Evolutionary conservation across 192 early-diverging fungal genomes (phyloP), one percentile per base, ranked within the genome.

Genomic region (Podila epigama): DNA sequence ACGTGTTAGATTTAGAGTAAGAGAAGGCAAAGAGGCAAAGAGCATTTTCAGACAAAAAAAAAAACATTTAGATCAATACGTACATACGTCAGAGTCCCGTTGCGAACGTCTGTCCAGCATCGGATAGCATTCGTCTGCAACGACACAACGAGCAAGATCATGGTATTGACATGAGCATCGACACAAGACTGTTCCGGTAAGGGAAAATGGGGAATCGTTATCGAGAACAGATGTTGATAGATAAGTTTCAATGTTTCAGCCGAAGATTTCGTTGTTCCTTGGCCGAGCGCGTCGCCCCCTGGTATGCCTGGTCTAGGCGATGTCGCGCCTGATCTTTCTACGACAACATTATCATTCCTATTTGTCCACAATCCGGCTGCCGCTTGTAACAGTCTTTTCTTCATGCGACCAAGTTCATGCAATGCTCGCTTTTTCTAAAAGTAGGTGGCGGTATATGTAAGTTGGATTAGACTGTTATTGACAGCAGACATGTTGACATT

Each of bases 371-470:
- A 18, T 2, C 37, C 42, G 12, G 41, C 32, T 25, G 70, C 79
- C 7, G 72, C 41, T 51, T 51, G 60, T 4, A 77, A 63, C 53
- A 88, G 39, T 15, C 75, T 64, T 4, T 51, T 54, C 41, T 81
- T 79, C 20, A 88, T 58, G 48, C 68, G 59, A 1, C 61, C 50
- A 18, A 86, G 57, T 50, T 83, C 83, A 10, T 85, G 68, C 31
- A 88, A 33, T 8, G 83, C 83, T 18, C 83, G 68, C 6, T 58
- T 79, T 64, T 84, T 77, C 86, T 88, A 70, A 12, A 18, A 22
- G 11, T 48, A 18, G 25, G n/a, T 10, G n/a, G n/a, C n/a, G n/a
- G n/a, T n/a, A n/a, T n/a, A n/a, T n/a, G n/a, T n/a, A n/a, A n/a
- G n/a, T n/a, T n/a, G n/a, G n/a, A n/a, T n/a, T n/a, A n/a, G n/a